Conservation (phyloP, 192 early-diverging fungal species). For the Podochytrium sp. region DNA sequence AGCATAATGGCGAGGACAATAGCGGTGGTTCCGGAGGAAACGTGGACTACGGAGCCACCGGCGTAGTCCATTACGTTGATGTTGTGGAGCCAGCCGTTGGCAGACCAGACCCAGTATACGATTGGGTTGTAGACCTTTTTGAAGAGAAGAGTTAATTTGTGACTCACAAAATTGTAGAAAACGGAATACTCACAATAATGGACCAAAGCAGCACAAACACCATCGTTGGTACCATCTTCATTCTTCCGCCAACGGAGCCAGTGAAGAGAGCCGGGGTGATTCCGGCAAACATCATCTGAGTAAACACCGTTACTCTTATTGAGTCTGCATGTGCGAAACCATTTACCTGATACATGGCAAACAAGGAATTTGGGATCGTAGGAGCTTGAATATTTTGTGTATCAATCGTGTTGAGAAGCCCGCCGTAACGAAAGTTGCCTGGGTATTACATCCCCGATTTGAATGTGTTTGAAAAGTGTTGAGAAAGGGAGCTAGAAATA, state of each 20-base stretch:
- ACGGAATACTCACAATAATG: slow-evolving; percentile 61
- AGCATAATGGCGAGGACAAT: slow-evolving; percentile 71
- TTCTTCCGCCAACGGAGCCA: slow-evolving; percentile 87
- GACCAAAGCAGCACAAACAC: slow-evolving; percentile 92
- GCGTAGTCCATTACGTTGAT: slow-evolving; percentile 27
- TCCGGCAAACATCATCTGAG: slow-evolving; percentile 89
- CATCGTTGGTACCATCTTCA: slow-evolving; percentile 82
- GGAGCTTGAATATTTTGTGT: slow-evolving; percentile 58
- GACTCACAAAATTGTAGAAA: background rate
- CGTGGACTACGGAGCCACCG: slow-evolving; percentile 25
- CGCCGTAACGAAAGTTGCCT: slow-evolving; percentile 74
- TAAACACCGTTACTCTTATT: slow-evolving; percentile 31
- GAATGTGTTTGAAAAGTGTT: no score
- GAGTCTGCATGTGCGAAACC: slow-evolving; percentile 51
- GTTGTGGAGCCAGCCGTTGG: slow-evolving; percentile 44
- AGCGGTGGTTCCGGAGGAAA: slow-evolving; percentile 2
- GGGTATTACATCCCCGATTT: no score
- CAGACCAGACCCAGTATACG: slow-evolving; percentile 96
- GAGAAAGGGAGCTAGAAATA: no score
- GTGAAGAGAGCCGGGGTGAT: slow-evolving; percentile 89
- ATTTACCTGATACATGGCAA: slow-evolving; percentile 68
- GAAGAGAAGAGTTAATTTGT: background rate
- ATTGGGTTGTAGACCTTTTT: slow-evolving; percentile 50
- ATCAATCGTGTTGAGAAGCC: slow-evolving; percentile 51
- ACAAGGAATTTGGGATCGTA: slow-evolving; percentile 66